Evolutionary conservation across 352 stramenopile species (phyloP), one percentile per base, ranked within the genome.

Genomic region (Phytophthora sojae): DNA sequence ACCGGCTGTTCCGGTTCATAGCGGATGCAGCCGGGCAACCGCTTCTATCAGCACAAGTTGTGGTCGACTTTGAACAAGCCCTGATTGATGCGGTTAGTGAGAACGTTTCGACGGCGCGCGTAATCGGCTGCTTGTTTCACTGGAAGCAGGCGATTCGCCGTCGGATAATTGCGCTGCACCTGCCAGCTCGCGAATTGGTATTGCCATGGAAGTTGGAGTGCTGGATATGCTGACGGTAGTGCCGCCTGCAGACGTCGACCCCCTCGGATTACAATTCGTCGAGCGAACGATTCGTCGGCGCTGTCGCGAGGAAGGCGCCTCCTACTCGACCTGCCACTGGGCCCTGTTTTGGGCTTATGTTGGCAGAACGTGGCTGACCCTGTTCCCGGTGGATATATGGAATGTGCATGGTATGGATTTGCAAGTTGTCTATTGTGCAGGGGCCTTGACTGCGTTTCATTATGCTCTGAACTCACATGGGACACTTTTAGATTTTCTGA

Each of bases 381-480:
- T n/a, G 14, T 60, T 35, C 12, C 6, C 35, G 0, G 35, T 50
- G 2, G 35, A 50, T 9, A 0, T 60, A 3, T 60, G 54, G 32
- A 49, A 60, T 12, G 54, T 60, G 6, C n/a, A 60, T 50, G 54
- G 54, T 17, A 60, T 60, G 54, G 54, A 60, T 32, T 32, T 60
- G 6, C 12, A 17, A 19, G 21, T 32, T 60, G 6, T 3, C 6
- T n/a, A n/a, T n/a, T n/a, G n/a, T n/a, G n/a, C n/a, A n/a, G n/a
- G n/a, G n/a, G n/a, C n/a, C n/a, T n/a, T n/a, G n/a, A n/a, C n/a
- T n/a, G n/a, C n/a, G n/a, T n/a, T n/a, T n/a, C n/a, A n/a, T n/a
- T n/a, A n/a, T n/a, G n/a, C n/a, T n/a, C n/a, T n/a, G n/a, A n/a
- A n/a, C n/a, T n/a, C n/a, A n/a, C n/a, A n/a, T n/a, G n/a, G n/a